These are phyloP conservation scores for Lathyrus tuberosus DNA, from an alignment of 306 rosid species.

Conservation along the genomic window DNA sequence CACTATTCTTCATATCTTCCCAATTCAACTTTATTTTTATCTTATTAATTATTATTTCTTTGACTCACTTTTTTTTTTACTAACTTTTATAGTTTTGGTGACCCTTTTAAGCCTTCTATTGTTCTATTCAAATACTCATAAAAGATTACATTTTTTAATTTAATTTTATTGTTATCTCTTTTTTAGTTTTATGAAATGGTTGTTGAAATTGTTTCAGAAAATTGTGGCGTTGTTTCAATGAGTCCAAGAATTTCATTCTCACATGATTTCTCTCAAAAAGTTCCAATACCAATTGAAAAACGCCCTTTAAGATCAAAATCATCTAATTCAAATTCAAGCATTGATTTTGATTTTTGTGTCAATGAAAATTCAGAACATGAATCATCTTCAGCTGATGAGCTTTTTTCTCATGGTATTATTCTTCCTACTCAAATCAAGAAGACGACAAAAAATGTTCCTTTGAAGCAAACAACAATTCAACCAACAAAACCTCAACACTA, in stretches of 20 bases:
- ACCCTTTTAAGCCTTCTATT: constrained; percentile 29
- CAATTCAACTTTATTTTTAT: constrained; percentile 30
- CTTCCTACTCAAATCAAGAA: constrained; percentile 74
- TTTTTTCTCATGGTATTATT: constrained; percentile 76
- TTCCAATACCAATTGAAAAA: constrained; percentile 58
- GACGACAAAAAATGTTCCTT: constrained; percentile 31
- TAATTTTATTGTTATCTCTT: neutral
- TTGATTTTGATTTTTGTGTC: constrained; percentile 82
- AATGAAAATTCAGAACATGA: constrained; percentile 57
- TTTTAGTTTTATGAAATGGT: constrained; percentile 49
- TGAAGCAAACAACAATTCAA: constrained; percentile 34
- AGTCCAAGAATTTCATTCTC: constrained; percentile 90
- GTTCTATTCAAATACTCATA: neutral
- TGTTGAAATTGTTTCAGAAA: constrained; percentile 66
- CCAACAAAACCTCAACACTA: constrained; percentile 20
- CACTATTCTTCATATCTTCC: neutral
- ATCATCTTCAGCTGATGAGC: constrained; percentile 89
- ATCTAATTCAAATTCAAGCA: constrained; percentile 56
- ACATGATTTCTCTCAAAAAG: constrained; percentile 69
- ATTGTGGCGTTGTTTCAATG: constrained; percentile 42
- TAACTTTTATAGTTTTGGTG: constrained; percentile 3
- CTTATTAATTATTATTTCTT: neutral
- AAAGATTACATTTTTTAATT: neutral
- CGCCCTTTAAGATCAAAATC: constrained; percentile 71
- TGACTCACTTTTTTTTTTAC: neutral